Conservation (phyloP, 208 protist species). For the Leishmania tarentolae region DNA sequence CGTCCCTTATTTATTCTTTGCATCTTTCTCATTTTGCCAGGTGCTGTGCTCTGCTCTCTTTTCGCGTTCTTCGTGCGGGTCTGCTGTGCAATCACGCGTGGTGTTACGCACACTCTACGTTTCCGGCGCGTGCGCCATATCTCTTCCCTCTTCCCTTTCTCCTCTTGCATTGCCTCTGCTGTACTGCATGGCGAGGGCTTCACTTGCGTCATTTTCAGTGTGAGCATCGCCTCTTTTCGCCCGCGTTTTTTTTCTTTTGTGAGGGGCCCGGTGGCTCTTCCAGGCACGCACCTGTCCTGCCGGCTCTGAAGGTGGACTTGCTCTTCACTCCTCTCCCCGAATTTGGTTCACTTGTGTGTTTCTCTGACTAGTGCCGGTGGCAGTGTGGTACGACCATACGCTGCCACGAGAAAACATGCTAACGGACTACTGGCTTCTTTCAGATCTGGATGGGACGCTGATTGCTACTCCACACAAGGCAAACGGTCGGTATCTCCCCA, state of each 20-base stretch:
- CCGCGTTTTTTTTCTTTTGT: background rate
- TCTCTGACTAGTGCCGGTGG: background rate
- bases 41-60: background rate
- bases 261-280: background rate
- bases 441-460: slow-evolving; percentile 85
- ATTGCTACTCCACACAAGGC: slow-evolving; percentile 88
- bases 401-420: slow-evolving; percentile 37
- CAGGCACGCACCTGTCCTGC: background rate
- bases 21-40: background rate
- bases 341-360: background rate
- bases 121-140: background rate
- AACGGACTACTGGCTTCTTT: slow-evolving; percentile 67
- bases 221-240: background rate
- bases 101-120: background rate
- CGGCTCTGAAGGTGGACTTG: background rate
- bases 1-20: background rate
- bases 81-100: background rate
- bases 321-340: slow-evolving; percentile 6
- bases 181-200: background rate
- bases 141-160: background rate
- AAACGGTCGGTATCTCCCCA: slow-evolving; percentile 65
- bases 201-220: background rate
- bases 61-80: background rate
- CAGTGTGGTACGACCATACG: background rate
- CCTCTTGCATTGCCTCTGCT: slow-evolving; percentile 4